Conservation (phyloP, 2,329 filamentous ascomycete genomes). For the Cryphonectria naterciae region DNA sequence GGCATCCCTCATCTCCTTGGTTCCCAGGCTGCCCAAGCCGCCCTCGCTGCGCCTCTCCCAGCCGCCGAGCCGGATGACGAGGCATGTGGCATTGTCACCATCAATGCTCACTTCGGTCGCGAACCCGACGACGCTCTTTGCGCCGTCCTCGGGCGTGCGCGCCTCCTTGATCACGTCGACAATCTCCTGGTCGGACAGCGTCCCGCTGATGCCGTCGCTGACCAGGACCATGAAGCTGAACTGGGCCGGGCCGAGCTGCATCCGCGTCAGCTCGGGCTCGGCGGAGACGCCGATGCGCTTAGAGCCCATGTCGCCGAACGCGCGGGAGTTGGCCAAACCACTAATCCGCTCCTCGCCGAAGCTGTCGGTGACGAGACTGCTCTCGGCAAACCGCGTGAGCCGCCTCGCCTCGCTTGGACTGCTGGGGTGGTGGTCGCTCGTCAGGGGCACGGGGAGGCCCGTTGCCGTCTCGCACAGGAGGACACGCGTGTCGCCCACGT, state of each 20-base stretch:
- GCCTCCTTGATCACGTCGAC: conserved; percentile 96
- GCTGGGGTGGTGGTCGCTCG: conserved; percentile 91
- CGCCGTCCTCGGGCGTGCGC: conserved; percentile 84
- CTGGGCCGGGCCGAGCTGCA: conserved; percentile 81
- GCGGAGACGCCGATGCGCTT: conserved; percentile 94
- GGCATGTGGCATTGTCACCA: conserved; percentile 71
- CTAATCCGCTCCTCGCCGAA: conserved; percentile 97
- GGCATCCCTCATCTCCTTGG: conserved; percentile 88
- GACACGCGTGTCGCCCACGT: conserved; percentile 92
- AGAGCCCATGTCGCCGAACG: conserved; percentile 89
- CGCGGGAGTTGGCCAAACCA: conserved; percentile 88
- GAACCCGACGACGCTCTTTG: conserved; percentile 78
- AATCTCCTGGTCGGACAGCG: conserved; percentile 89
- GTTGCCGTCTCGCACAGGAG: conserved; percentile 86
- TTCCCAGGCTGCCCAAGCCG: conserved; percentile 84
- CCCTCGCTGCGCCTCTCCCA: conserved; percentile 80
- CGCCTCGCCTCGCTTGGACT: conserved; percentile 81
- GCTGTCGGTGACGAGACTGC: conserved; percentile 85
- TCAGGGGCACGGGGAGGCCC: conserved; percentile 78
- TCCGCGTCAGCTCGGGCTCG: conserved; percentile 82
- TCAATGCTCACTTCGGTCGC: conserved; percentile 78
- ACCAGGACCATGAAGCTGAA: conserved; percentile 89
- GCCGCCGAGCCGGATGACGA: conserved; percentile 68
- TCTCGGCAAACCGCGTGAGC: conserved; percentile 76
- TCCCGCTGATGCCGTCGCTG: conserved; percentile 86